These are phyloP conservation scores for Cyclanthera cordifolia DNA, from an alignment of 306 rosid genomes.

Conservation along the genomic window DNA sequence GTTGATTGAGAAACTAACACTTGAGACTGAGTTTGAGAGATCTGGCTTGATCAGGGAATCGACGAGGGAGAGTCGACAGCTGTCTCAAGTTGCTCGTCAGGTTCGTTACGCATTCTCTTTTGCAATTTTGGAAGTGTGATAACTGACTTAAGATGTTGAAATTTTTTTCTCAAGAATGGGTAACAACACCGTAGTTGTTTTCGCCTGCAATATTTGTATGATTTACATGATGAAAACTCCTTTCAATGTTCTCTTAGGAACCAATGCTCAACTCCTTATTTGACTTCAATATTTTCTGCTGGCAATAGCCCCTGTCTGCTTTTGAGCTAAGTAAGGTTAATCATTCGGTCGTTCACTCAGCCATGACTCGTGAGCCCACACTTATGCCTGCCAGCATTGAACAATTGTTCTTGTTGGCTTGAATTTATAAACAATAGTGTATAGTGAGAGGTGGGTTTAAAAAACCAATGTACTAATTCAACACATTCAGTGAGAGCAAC, in stretches of 20 bases:
- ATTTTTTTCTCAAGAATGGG: background rate
- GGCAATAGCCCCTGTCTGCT: background rate
- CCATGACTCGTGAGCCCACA: too few species aligned
- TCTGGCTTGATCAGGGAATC: conserved; percentile 24
- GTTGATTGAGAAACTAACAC: conserved; percentile 23
- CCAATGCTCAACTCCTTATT: background rate
- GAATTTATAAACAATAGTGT: background rate
- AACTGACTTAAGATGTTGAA: background rate
- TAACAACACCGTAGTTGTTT: background rate
- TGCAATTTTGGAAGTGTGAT: background rate
- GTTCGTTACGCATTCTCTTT: conserved; percentile 24
- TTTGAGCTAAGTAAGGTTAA: background rate
- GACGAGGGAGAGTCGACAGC: conserved; percentile 32
- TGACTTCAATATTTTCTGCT: background rate
- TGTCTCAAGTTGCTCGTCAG: conserved; percentile 53
- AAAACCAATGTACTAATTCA: background rate
- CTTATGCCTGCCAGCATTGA: too few species aligned
- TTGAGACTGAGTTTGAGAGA: conserved; percentile 21
- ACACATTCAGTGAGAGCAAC: background rate
- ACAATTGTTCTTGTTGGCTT: background rate
- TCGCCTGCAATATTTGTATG: background rate
- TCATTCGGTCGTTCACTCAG: background rate
- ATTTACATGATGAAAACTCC: background rate
- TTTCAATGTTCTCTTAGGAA: background rate
- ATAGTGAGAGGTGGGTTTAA: background rate